Percentiles rank a stretch among this genome's conserved stretches.
These are phyloP conservation scores for Clonostachys chloroleuca DNA, from an alignment of 2,329 filamentous ascomycete species.

Conservation along the genomic window DNA sequence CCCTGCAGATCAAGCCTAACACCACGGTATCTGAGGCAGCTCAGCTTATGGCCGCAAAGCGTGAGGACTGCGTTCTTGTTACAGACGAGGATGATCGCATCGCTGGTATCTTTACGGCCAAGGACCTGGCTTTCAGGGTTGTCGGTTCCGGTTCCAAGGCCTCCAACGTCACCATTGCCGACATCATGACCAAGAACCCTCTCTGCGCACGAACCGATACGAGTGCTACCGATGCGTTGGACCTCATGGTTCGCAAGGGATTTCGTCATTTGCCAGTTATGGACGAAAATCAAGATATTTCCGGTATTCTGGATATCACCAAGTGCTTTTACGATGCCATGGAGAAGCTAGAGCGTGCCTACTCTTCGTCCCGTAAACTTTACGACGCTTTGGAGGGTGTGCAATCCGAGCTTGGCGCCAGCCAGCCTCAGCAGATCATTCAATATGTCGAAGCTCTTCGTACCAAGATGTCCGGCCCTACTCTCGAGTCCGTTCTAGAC, in stretches of 20 bases:
- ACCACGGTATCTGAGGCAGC: conserved; percentile 95
- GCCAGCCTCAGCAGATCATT: conserved; percentile 97
- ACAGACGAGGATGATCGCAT: conserved; percentile 98
- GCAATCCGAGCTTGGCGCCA: conserved; percentile 91
- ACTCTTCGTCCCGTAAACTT: conserved; percentile 94
- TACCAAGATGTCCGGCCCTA: conserved; percentile 96
- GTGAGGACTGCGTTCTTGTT: conserved; percentile 95
- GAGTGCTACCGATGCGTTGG: conserved; percentile 93
- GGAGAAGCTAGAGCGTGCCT: conserved; percentile 98
- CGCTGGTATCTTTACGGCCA: conserved; percentile 97
- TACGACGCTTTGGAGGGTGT: conserved; percentile 98
- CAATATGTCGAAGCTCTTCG: conserved; percentile 96
- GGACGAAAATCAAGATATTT: conserved; percentile 99
- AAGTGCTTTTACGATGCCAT: conserved; percentile 99
- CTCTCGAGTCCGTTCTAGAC: conserved; percentile 88
- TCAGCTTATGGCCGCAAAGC: conserved; percentile 97
- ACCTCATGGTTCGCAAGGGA: conserved; percentile 97
- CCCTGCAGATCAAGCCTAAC: conserved; percentile 92
- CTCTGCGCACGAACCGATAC: conserved; percentile 96
- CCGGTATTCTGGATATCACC: conserved; percentile 95
- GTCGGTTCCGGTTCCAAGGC: conserved; percentile 89
- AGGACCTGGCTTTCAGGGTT: conserved; percentile 95
- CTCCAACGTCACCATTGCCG: conserved; percentile 84
- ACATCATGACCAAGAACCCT: conserved; percentile 99
- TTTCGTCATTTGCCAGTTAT: conserved; percentile 97